Conservation (phyloP, 345 rosid species). For the Citrus hindsii region DNA sequence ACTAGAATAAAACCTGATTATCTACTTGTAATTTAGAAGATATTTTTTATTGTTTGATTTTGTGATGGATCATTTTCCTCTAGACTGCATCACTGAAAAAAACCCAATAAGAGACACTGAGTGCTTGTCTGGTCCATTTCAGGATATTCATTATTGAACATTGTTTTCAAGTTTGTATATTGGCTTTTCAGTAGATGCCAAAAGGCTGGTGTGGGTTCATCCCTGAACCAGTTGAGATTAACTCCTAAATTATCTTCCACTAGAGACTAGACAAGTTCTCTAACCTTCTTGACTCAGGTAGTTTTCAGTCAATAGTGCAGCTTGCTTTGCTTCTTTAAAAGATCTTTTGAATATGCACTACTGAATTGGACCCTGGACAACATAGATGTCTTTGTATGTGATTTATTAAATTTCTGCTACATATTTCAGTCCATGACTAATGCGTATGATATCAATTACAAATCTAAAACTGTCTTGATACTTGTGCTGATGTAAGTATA, state of each 20-base stretch:
- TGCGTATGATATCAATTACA: not conserved
- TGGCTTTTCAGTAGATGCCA: not conserved
- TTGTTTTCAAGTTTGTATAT: not conserved
- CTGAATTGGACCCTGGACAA: not conserved
- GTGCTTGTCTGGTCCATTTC: not conserved
- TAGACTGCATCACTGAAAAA: constrained; percentile 1
- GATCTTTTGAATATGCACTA: not conserved
- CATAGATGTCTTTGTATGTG: not conserved
- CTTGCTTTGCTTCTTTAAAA: not conserved
- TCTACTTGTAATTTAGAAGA: not conserved
- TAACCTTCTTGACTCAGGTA: not conserved
- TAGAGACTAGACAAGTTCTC: not conserved
- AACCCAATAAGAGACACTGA: not conserved
- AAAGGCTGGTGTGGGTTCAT: not conserved
- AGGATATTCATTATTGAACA: not conserved
- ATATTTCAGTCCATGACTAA: not conserved
- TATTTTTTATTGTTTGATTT: not conserved
- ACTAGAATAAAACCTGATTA: not conserved
- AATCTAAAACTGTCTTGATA: not conserved
- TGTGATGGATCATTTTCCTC: not conserved
- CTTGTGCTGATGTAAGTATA: not conserved
- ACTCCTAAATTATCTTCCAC: not conserved
- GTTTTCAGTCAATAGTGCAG: not conserved
- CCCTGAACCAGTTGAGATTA: not conserved
- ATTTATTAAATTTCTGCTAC: not conserved